These are phyloP conservation scores for Perilla frutescens DNA, from an alignment of 257 asterid species.

Conservation along the genomic window DNA sequence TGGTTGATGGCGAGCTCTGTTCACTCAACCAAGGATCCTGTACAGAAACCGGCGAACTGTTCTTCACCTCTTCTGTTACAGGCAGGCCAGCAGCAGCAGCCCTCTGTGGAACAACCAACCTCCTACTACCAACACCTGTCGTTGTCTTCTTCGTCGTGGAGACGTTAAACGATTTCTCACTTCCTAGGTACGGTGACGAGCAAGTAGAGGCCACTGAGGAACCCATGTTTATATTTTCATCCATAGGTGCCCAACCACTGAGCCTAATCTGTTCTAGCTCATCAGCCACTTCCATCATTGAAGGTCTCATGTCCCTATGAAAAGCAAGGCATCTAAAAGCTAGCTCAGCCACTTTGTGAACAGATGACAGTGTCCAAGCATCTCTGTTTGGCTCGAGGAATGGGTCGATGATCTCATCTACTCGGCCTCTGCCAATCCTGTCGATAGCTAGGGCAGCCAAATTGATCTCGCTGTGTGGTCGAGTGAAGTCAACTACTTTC, in stretches of 20 bases:
- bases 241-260: conserved; percentile 79
- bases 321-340: conserved; percentile 95
- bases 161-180: conserved; percentile 64
- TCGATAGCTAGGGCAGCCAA: conserved; percentile 87
- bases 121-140: conserved; percentile 53
- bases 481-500: conserved; percentile 86
- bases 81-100: conserved; percentile 25
- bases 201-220: conserved; percentile 73
- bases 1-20: conserved; percentile 81
- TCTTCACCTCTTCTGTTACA: conserved; percentile 49
- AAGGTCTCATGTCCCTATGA: conserved; percentile 90
- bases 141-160: conserved; percentile 41
- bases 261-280: conserved; percentile 88
- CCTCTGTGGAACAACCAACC: conserved; percentile 50
- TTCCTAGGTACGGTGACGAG: conserved; percentile 66
- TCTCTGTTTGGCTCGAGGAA: conserved; percentile 80
- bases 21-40: conserved; percentile 86
- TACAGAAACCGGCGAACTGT: conserved; percentile 76
- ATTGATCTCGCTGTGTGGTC: conserved; percentile 80
- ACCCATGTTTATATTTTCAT: conserved; percentile 54
- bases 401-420: conserved; percentile 86
- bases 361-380: conserved; percentile 89
- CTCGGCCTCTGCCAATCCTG: conserved; percentile 77
- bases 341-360: conserved; percentile 82
- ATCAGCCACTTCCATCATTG: conserved; percentile 92